Percentiles rank a stretch among this genome's conserved stretches.
phyloP scores from a whole-genome alignment of 768 basidiomycete genomes.

The Gautieria morchelliformis region DNA sequence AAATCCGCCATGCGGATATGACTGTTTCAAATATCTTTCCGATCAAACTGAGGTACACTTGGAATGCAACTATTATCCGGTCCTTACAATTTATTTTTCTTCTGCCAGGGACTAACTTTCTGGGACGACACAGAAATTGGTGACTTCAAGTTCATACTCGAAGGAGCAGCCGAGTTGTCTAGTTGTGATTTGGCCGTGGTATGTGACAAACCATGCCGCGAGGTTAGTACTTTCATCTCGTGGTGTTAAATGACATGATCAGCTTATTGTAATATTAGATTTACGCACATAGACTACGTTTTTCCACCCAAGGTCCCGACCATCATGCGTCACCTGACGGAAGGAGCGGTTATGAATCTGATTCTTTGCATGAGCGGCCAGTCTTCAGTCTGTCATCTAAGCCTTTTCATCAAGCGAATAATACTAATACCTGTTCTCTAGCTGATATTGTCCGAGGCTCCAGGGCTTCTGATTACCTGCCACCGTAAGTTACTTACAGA shows the following conservation, averaged over 20 bases:
- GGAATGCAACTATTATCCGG: not conserved
- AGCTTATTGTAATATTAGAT: not conserved
- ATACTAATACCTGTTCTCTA: not conserved
- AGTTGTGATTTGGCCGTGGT: constrained; percentile 49
- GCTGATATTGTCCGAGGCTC: not conserved
- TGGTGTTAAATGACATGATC: not conserved
- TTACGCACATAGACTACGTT: constrained; percentile 1
- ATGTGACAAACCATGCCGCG: constrained; percentile 48
- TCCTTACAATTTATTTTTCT: not conserved
- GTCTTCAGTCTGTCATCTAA: constrained; percentile 2
- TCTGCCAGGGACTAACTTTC: not conserved
- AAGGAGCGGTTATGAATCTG: not conserved
- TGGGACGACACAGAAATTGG: constrained; percentile 22
- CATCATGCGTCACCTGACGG: not conserved
- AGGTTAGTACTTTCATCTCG: constrained; percentile 29
- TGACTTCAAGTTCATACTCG: constrained; percentile 29
- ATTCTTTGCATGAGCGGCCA: not conserved
- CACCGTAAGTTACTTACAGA: not conserved
- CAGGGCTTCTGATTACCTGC: not conserved
- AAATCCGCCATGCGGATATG: constrained; percentile 20
- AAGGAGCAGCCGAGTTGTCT: constrained; percentile 33
- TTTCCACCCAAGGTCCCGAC: not conserved
- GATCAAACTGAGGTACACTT: not conserved
- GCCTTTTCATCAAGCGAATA: not conserved
- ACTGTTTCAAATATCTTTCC: constrained; percentile 14